Conservation (phyloP, 176 grass and related monocot genomes). For the Puccinellia tenuiflora region DNA sequence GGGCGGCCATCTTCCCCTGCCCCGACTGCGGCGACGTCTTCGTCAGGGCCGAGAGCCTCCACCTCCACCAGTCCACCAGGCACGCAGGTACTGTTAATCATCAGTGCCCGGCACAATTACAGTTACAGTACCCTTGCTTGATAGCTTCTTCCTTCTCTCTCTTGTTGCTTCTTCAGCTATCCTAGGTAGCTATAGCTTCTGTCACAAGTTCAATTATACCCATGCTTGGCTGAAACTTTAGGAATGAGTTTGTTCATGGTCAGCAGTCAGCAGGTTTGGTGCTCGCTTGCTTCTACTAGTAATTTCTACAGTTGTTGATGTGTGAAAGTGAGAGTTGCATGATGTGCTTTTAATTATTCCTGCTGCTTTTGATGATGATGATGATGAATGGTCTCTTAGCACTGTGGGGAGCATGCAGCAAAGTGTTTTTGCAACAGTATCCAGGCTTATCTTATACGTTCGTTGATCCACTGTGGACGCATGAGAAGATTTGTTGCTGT, state of each 20-base stretch:
- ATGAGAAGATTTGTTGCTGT: background rate
- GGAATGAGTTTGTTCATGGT: background rate
- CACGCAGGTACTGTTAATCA: constrained; percentile 58
- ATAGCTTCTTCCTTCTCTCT: background rate
- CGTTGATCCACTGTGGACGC: background rate
- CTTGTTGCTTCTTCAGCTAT: background rate
- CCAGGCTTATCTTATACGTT: background rate
- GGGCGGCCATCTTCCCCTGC: constrained; percentile 60
- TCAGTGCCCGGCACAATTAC: background rate
- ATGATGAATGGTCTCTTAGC: constrained; percentile 4
- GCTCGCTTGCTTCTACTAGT: background rate
- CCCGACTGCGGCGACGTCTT: constrained; percentile 88
- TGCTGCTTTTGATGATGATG: constrained; percentile 29
- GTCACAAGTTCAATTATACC: background rate
- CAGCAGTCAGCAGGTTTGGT: background rate
- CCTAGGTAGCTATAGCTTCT: background rate
- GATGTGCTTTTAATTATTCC: constrained; percentile 25
- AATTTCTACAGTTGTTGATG: background rate
- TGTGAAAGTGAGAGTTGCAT: background rate
- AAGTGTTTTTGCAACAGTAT: background rate
- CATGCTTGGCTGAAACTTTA: background rate
- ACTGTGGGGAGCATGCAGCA: background rate
- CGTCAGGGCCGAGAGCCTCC: constrained; percentile 62
- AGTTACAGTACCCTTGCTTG: background rate
- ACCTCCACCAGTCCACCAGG: constrained; percentile 59